Base-by-base conservation (phyloP, 1,284 basidiomycete genomes). In the Melampsora larici-populina region DNA sequence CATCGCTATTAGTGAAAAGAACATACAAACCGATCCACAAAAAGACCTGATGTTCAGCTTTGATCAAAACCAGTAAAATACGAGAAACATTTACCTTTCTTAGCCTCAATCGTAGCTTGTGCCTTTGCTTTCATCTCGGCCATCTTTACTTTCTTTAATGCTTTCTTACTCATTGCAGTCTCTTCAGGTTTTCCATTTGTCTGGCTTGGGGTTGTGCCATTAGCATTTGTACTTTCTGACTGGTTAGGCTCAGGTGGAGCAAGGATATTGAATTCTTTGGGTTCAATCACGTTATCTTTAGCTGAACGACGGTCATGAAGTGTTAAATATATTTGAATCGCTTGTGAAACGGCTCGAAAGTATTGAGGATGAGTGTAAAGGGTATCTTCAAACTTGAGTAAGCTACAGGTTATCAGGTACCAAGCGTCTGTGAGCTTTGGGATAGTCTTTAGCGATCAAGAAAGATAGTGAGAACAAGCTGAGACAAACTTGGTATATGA, bases 401-500 rank as follows among this genome's bases (percentile, higher is more conserved):
- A 51, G 46, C 73, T 75, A 48, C 24, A 75, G 13, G 3, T n/a
- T 18, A 62, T 15, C 24, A 29, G 15, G 36, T 43, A 48, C 1
- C 18, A 18, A 13, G 36, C 26, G 24, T 67, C 64, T 33, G 6
- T 49, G 3, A 49, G 43, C 29, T 31, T 60, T 24, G 55, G 9
- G 49, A 11, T 71, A 36, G 2, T 18, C 5, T 51, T 65, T 49
- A 21, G 36, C 33, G 21, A 33, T n/a, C 31, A n/a, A n/a, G n/a
- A n/a, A 49, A 24, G 2, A 73, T 65, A 65, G 29, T 48, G n/a
- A 26, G 29, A 26, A 24, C n/a, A 29, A 31, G 36, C 33, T 29
- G 11, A 17, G 64, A 36, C 49, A 29, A 76, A 71, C 67, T 66
- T 36, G 66, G 92, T 81, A 84, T 99, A 99, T 17, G 92, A 88